Base-by-base conservation (phyloP, 768 basidiomycete genomes). In the Tremella mesenterica region DNA sequence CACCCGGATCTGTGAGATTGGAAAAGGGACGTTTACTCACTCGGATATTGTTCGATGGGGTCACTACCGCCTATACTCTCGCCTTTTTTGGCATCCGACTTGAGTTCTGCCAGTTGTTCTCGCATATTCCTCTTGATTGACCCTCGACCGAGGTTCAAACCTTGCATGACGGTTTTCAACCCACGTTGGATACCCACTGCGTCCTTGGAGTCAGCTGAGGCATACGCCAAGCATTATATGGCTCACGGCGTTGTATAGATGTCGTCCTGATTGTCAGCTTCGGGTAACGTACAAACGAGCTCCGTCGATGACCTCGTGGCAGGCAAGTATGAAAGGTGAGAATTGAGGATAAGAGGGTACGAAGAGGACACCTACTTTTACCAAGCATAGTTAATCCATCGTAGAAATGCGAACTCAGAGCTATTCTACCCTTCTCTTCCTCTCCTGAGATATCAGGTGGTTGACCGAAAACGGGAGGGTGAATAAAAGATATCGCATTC, bases 341-440 rank as follows among this genome's bases (percentile, higher is more conserved):
- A n/a, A n/a, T n/a, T n/a, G n/a, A n/a, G n/a, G n/a, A n/a, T n/a
- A n/a, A n/a, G n/a, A n/a, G n/a, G n/a, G n/a, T n/a, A n/a, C n/a
- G n/a, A n/a, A 1, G 16, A 13, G 26, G 1, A 4, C 16, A 58
- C 66, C 88, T 87, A 64, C 91, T 88, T 30, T 88, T 79, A 29
- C 87, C 86, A n/a, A 97, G 77, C 36, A 97, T 80, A 0, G 93
- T 97, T 34, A 96, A 76, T 1, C 92, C 92, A 62, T 97, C 92
- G 65, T 96, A 97, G 71, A 90, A 97, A 71, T 97, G 93, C 0
- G 83, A 78, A 3, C 85, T 83, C 59, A 87, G 85, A 28, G 79
- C 83, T 1, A 85, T 82, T 1, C 91, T 83, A 13, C 80, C 78
- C 3, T 80, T 78, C 7, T 79, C 78, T 5, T 23, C 38, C 14